A percentile compares a stretch with the other conserved stretches of the same genome.
Conservation (phyloP, 2,329 filamentous ascomycete genomes). For the Calycina marina region DNA sequence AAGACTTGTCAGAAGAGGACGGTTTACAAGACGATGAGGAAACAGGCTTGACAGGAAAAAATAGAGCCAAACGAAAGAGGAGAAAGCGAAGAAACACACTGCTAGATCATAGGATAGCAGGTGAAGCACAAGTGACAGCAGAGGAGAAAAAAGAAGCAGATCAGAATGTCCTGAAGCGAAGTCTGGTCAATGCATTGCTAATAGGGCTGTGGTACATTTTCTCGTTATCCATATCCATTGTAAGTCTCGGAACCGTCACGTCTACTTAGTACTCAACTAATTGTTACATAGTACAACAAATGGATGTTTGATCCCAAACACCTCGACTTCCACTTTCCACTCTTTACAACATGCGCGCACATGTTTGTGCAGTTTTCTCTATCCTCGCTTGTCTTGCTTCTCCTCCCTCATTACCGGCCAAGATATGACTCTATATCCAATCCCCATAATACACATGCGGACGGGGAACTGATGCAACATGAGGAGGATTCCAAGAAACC, state of each 20-base stretch:
- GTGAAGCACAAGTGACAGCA: slow-evolving; percentile 43
- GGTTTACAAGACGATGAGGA: slow-evolving; percentile 78
- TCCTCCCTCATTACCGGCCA: slow-evolving; percentile 72
- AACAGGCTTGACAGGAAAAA: slow-evolving; percentile 64
- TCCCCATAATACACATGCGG: slow-evolving; percentile 19
- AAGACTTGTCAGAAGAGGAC: slow-evolving; percentile 50
- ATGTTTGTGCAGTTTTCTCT: slow-evolving; percentile 90
- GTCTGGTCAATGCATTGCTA: slow-evolving; percentile 63
- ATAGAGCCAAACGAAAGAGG: slow-evolving; percentile 52
- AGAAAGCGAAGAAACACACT: slow-evolving; percentile 52
- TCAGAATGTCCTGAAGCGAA: slow-evolving; percentile 51
- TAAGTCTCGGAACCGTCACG: slow-evolving; percentile 32
- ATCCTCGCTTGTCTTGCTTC: slow-evolving; percentile 61
- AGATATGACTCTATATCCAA: slow-evolving; percentile 26
- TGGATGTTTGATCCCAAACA: slow-evolving; percentile 92
- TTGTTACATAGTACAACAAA: slow-evolving; percentile 69
- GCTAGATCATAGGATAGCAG: slow-evolving; percentile 55
- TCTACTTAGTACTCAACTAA: neutral
- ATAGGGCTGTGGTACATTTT: slow-evolving; percentile 83
- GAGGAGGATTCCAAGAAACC: slow-evolving; percentile 24
- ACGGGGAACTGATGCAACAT: slow-evolving; percentile 18
- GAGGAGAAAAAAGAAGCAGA: slow-evolving; percentile 66
- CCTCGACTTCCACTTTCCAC: slow-evolving; percentile 82
- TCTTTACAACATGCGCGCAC: slow-evolving; percentile 90
- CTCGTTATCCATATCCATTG: slow-evolving; percentile 81